Conservation (phyloP, 169 alveolate species). For the Eimeria sp. region DNA sequence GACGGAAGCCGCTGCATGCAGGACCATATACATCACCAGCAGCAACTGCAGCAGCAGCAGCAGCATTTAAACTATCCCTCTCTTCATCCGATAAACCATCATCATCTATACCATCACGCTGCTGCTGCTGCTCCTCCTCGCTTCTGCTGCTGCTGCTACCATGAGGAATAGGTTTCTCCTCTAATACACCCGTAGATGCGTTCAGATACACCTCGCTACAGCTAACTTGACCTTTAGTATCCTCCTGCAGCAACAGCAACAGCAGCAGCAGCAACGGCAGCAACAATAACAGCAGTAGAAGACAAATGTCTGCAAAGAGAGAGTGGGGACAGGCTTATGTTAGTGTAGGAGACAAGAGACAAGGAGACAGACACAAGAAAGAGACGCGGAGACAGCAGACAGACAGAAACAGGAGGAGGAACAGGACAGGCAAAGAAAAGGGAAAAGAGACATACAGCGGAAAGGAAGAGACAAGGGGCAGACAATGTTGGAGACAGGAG, state of each 20-base stretch:
- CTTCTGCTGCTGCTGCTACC: not conserved
- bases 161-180: constrained; percentile 15
- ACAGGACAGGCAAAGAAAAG: not conserved
- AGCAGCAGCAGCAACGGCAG: constrained; percentile 31
- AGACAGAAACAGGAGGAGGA: not conserved
- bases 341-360: not conserved
- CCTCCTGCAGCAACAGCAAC: constrained; percentile 55
- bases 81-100: not conserved
- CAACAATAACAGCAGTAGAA: not conserved
- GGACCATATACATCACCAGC: constrained; percentile 25
- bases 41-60: constrained; percentile 42
- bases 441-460: not conserved
- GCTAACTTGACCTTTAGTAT: constrained; percentile 5
- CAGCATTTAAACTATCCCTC: not conserved
- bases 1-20: constrained; percentile 89
- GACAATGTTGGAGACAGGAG: not conserved
- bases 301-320: not conserved
- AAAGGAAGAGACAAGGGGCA: not conserved
- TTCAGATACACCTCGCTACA: not conserved
- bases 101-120: not conserved
- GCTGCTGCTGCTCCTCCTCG: constrained; percentile 15
- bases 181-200: not conserved
- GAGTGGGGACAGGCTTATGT: not conserved
- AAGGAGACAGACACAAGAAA: not conserved
- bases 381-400: not conserved